Evolutionary conservation across 177 flowering plant species (phyloP).

Genomic region (Vitis hybrid): DNA sequence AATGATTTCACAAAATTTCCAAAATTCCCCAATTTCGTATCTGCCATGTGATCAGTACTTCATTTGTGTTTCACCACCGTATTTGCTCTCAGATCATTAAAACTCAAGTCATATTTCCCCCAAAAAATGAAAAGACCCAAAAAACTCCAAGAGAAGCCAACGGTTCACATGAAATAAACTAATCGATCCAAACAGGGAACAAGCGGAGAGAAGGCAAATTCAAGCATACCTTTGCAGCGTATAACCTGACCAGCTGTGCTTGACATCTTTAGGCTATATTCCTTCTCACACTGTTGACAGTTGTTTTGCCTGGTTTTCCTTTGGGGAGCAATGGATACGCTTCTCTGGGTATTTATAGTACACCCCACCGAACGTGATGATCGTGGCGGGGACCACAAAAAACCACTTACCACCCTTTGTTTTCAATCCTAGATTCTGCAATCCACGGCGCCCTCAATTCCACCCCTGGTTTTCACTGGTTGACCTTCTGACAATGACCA

Average conservation of each 20-base stretch:
- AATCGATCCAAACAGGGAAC: no score
- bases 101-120: background rate
- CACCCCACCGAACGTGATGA: no score
- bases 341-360: no score
- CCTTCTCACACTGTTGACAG: background rate
- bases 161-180: background rate
- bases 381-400: no score
- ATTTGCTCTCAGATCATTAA: background rate
- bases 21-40: background rate
- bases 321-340: no score
- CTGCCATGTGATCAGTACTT: background rate
- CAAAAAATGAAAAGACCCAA: background rate
- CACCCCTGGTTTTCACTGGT: no score
- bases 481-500: no score
- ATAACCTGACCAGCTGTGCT: constrained; percentile 43
- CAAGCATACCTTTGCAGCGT: constrained; percentile 43
- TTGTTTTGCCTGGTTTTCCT: no score
- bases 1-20: no score
- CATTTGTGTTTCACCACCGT: background rate
- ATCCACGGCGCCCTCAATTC: no score
- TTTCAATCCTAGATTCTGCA: no score
- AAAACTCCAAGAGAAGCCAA: background rate
- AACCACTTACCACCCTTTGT: no score
- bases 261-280: constrained; percentile 19
- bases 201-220: background rate